These are phyloP conservation scores for Ascoidea tarda DNA, from an alignment of 805 yeast species.

Conservation along the genomic window DNA sequence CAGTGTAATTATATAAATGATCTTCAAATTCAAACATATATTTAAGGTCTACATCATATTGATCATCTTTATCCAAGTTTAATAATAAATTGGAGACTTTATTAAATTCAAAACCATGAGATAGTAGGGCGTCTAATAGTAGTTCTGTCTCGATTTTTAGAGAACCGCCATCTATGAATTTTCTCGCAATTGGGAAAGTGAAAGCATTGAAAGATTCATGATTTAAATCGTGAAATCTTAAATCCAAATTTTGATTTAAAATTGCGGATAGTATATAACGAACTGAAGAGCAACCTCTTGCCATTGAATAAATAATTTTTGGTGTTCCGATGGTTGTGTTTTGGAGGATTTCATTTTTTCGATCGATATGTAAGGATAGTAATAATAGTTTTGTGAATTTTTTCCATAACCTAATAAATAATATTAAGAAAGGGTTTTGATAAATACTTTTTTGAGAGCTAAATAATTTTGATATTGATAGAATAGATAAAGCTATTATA, in stretches of 20 bases:
- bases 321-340: conserved; percentile 21
- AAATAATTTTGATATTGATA: not conserved
- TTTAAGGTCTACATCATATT: conserved; percentile 53
- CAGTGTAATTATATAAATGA: conserved; percentile 18
- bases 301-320: conserved; percentile 28
- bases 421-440: not conserved
- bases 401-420: not conserved
- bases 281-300: conserved; percentile 52
- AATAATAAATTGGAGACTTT: conserved; percentile 40
- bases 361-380: not conserved
- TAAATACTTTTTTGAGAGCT: no score
- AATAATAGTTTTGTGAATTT: not conserved
- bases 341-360: not conserved
- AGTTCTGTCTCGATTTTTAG: no score
- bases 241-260: conserved; percentile 32
- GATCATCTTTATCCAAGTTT: conserved; percentile 45
- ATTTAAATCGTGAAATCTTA: conserved; percentile 37
- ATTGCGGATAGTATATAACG: conserved; percentile 48
- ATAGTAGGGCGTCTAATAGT: no score
- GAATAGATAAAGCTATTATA: not conserved
- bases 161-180: conserved; percentile 44
- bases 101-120: conserved; percentile 12
- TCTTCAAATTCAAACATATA: conserved; percentile 46
- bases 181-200: conserved; percentile 54
- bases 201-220: conserved; percentile 46